phyloP scores from a whole-genome alignment of 1,284 basidiomycete genomes.

The Leccinum pachyderme region DNA sequence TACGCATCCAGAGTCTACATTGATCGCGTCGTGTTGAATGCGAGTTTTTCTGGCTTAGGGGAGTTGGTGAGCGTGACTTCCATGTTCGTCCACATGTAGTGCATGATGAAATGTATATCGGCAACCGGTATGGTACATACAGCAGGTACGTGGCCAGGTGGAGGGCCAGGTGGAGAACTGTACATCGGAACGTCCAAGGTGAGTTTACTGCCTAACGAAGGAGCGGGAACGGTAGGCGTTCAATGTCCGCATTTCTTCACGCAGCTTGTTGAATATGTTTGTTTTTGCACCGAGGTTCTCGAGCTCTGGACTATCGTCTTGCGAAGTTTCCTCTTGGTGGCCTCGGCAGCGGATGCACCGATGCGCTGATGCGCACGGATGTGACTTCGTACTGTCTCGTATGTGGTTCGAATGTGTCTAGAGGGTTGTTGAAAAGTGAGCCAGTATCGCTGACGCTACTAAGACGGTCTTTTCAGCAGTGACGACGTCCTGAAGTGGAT shows the following conservation, averaged over 20 bases:
- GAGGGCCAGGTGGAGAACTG: constrained; percentile 4
- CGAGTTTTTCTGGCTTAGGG: constrained; percentile 26
- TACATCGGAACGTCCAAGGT: constrained; percentile 21
- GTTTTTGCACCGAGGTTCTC: constrained; percentile 82
- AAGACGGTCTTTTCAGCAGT: constrained; percentile 85
- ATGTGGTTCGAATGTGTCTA: constrained; percentile 72
- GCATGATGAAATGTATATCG: constrained; percentile 9
- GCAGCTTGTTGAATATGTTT: constrained; percentile 69
- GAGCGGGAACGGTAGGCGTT: constrained; percentile 45
- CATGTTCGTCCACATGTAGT: constrained; percentile 16
- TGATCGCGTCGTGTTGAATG: neutral
- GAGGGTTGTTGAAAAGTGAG: constrained; percentile 69
- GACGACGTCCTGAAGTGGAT: constrained; percentile 85
- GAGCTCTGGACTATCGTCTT: constrained; percentile 91
- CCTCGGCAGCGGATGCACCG: constrained; percentile 73
- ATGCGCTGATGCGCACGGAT: constrained; percentile 73
- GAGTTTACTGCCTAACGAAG: constrained; percentile 33
- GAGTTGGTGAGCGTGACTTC: constrained; percentile 18
- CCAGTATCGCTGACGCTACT: constrained; percentile 66
- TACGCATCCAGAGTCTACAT: constrained; percentile 1
- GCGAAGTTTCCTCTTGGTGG: constrained; percentile 83
- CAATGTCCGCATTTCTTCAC: constrained; percentile 76
- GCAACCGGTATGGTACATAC: constrained; percentile 25
- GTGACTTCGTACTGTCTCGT: constrained; percentile 78
- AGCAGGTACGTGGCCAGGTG: no score